phyloP scores from a whole-genome alignment of 805 yeast genomes.

The Crinitomyces ghanaensis region DNA sequence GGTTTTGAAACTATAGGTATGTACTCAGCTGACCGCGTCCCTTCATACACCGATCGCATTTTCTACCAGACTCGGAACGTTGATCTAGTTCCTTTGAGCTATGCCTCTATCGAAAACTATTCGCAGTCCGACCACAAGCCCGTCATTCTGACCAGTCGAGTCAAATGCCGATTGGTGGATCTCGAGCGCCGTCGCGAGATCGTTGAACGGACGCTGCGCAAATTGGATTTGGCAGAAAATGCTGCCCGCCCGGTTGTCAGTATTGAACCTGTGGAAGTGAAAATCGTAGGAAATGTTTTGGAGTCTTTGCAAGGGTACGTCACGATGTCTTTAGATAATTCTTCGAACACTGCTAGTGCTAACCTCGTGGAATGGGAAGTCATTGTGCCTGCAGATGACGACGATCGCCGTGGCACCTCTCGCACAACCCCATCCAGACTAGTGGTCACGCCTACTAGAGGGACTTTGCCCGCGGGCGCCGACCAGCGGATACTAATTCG shows the following conservation, averaged over 20 bases:
- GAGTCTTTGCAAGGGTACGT: conserved; percentile 17
- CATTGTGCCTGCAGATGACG: conserved; percentile 15
- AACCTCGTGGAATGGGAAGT: conserved; percentile 30
- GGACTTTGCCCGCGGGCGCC: conserved; percentile 23
- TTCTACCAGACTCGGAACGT: conserved; percentile 23
- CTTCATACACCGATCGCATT: conserved; percentile 52
- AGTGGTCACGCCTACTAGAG: conserved; percentile 21
- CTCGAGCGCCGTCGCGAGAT: conserved; percentile 26
- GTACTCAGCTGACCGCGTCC: conserved; percentile 28
- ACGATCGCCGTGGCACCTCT: too few relatives aligned
- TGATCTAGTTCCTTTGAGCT: conserved; percentile 17
- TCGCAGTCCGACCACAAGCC: conserved; percentile 48
- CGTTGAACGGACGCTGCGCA: conserved; percentile 29
- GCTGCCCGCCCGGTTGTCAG: conserved; percentile 31
- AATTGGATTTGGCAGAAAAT: conserved; percentile 36
- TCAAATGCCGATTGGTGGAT: conserved; percentile 30
- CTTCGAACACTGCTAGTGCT: conserved; percentile 19
- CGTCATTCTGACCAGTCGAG: conserved; percentile 30
- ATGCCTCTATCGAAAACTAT: conserved; percentile 20
- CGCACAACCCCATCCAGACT: too few relatives aligned
- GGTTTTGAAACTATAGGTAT: conserved; percentile 16
- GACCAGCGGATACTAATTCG: conserved; percentile 15
- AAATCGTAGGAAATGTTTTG: conserved; percentile 20
- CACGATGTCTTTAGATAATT: conserved; percentile 20
- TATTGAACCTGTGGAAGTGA: conserved; percentile 28